Evolutionary conservation across 352 stramenopile genomes (phyloP).

Genomic region (Globisporangium spiculum): DNA sequence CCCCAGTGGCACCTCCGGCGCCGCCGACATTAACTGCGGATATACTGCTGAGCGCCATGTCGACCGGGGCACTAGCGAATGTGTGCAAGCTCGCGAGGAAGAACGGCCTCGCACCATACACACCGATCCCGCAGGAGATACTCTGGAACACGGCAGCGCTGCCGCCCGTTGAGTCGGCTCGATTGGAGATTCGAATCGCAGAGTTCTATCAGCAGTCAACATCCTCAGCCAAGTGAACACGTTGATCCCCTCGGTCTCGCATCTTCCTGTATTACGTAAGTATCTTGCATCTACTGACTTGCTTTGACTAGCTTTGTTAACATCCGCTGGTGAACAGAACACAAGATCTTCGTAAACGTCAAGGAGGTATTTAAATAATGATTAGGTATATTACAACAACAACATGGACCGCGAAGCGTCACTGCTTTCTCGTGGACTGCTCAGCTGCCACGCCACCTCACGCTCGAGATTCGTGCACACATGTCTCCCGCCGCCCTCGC

Average conservation of each 20-base stretch:
- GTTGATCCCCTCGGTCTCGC: too few relatives aligned
- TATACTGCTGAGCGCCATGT: slow-evolving; percentile 21
- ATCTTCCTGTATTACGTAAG: background rate
- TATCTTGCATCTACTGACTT: background rate
- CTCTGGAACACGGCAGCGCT: slow-evolving; percentile 28
- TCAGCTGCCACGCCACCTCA: slow-evolving; percentile 12
- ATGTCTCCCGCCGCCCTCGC: background rate
- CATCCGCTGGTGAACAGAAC: background rate
- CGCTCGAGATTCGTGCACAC: slow-evolving; percentile 5
- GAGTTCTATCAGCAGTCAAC: slow-evolving; percentile 45
- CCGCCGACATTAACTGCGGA: slow-evolving; percentile 1
- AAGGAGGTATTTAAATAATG: slow-evolving; percentile 7
- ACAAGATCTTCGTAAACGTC: background rate
- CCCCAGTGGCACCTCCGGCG: background rate
- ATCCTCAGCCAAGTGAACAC: background rate
- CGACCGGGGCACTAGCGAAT: slow-evolving; percentile 52
- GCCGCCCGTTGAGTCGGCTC: slow-evolving; percentile 39
- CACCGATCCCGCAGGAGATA: slow-evolving; percentile 36
- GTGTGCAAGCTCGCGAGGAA: slow-evolving; percentile 39
- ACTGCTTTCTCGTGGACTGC: background rate
- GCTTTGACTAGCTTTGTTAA: background rate
- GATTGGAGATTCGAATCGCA: slow-evolving; percentile 49
- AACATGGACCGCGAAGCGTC: background rate
- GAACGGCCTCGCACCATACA: slow-evolving; percentile 37
- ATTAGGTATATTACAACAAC: background rate